A percentile compares a stretch with the other conserved stretches of the same genome.
Conservation (phyloP, 129 eudicot genomes). For the Lactuca sativa region DNA sequence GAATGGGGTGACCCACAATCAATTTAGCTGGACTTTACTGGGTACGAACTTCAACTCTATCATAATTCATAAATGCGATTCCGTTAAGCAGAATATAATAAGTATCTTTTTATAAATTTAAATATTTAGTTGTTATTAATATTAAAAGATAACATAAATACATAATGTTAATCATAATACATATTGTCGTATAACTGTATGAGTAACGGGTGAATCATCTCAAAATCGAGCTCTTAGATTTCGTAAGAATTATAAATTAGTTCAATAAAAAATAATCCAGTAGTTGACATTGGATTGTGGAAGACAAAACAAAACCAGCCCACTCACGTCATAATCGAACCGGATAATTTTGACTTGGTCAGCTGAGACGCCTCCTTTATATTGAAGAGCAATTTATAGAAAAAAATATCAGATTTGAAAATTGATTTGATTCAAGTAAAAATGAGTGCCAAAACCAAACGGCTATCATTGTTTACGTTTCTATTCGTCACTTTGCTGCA, state of each 20-base stretch:
- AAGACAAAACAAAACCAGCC: background rate
- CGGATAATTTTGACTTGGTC: too few relatives aligned
- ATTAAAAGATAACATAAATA: too few relatives aligned
- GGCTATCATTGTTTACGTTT: conserved; percentile 18
- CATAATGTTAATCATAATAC: background rate
- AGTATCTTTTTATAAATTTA: background rate
- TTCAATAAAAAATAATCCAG: too few relatives aligned
- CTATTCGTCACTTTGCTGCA: conserved; percentile 1
- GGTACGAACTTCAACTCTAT: background rate
- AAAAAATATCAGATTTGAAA: too few relatives aligned
- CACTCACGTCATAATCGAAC: too few relatives aligned
- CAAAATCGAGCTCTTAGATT: too few relatives aligned
- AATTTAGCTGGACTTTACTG: background rate
- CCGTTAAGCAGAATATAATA: too few relatives aligned
- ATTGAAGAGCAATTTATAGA: background rate
- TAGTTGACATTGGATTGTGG: too few relatives aligned
- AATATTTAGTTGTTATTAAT: too few relatives aligned
- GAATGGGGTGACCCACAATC: background rate
- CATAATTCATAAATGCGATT: background rate
- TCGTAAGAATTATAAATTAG: too few relatives aligned
- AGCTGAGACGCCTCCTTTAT: background rate
- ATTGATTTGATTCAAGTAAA: background rate
- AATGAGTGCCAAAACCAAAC: conserved; percentile 4
- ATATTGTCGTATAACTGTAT: background rate
- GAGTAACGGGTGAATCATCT: too few relatives aligned